Evolutionary conservation across 805 yeast species (phyloP), one percentile per base, ranked within the genome.

Genomic region (Candida berthetii): DNA sequence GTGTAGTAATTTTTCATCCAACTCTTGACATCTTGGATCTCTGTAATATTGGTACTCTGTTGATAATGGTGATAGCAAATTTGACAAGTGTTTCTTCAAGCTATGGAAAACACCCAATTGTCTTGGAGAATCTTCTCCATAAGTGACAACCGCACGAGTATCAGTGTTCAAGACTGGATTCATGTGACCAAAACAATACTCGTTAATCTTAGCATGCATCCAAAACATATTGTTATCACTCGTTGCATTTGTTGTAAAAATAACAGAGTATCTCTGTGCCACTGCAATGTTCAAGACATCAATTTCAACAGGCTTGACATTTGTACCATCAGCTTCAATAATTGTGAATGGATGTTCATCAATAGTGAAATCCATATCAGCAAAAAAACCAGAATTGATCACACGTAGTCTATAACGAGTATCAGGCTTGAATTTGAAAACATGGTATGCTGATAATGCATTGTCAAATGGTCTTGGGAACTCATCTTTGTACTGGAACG

Each of bases 191-290:
- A 65, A 64, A 47, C 72, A 67, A 46, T 53, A 57, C 24, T 55
- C 52, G 45, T 66, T 61, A 52, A 66, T 49, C 35, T 53, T 56
- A 4, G 68, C 69, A 28, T 66, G 61, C 57, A 67, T 54, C 69
- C 69, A 66, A 45, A 62, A 62, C 39, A 53, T 76, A 60, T 42
- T 74, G 73, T 13, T 43, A 50, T 16, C 53, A 41, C 44, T 44
- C 55, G 76, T 80, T 57, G 74, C 65, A 72, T 38, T 64, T 61
- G 48, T 54, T 58, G 85, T 71, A 24, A 63, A 66, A 31, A 83
- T 49, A 42, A 82, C 63, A 14, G 85, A 74, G 55, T 80, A 76
- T 45, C 95, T 65, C 61, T 85, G 91, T 9, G 86, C 90, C 16
- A 79, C 85, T 1, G 85, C 71, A 39, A 73, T 55, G 50, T 66